Conservation (phyloP, 2,329 filamentous ascomycete species). For the Ophiostoma montium region DNA sequence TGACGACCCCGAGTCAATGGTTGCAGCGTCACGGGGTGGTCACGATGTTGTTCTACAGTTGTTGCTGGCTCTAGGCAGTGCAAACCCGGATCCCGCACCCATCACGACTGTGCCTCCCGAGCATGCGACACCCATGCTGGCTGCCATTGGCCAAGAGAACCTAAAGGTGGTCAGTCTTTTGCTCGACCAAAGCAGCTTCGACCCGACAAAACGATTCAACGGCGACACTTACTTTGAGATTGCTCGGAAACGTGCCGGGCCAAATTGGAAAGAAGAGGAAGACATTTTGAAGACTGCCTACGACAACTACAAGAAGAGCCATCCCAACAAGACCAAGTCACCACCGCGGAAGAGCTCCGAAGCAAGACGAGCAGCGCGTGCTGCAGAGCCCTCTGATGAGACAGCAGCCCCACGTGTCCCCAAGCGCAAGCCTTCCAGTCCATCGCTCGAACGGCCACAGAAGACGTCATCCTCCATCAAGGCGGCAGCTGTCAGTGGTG, state of each 20-base stretch:
- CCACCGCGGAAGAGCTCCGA: slow-evolving; percentile 30
- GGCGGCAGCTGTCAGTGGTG: slow-evolving; percentile 13
- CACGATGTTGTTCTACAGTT: slow-evolving; percentile 80
- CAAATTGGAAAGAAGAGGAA: slow-evolving; percentile 81
- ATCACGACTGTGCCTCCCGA: slow-evolving; percentile 47
- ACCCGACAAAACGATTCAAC: slow-evolving; percentile 64
- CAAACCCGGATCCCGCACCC: slow-evolving; percentile 54
- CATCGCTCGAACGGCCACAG: slow-evolving; percentile 29
- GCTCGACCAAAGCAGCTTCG: slow-evolving; percentile 61
- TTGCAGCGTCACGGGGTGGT: slow-evolving; percentile 81
- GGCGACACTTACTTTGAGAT: slow-evolving; percentile 80
- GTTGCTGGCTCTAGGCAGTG: slow-evolving; percentile 51
- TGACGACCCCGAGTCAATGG: slow-evolving; percentile 72
- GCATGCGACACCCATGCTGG: slow-evolving; percentile 81
- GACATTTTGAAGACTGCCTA: slow-evolving; percentile 65
- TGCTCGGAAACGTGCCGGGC: slow-evolving; percentile 66
- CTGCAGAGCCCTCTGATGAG: slow-evolving; percentile 33
- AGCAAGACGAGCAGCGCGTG: slow-evolving; percentile 27
- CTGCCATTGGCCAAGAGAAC: slow-evolving; percentile 81
- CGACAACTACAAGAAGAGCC: slow-evolving; percentile 45
- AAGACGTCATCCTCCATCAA: slow-evolving; percentile 23
- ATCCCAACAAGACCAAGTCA: slow-evolving; percentile 33
- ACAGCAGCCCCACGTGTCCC: slow-evolving; percentile 19
- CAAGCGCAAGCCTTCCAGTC: slow-evolving; percentile 36
- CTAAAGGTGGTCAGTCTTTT: slow-evolving; percentile 72